Percentiles rank a stretch among this genome's conserved stretches.
These are phyloP conservation scores for Aspergillus uvarum DNA, from an alignment of 2,329 filamentous ascomycete species.

Conservation along the genomic window DNA sequence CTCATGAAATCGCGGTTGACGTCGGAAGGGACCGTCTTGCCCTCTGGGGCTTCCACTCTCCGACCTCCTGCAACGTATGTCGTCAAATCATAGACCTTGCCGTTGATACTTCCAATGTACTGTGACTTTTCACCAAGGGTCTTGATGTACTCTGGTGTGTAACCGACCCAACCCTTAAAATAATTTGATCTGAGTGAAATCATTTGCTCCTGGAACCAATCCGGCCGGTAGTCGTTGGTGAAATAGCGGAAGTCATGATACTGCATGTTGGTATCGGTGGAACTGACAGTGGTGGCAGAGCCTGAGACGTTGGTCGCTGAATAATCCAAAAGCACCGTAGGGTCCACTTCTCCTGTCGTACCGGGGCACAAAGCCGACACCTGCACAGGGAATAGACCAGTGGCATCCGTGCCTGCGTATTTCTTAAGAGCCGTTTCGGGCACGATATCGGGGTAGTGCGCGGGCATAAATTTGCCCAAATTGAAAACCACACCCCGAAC, in stretches of 20 bases:
- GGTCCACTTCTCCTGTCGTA: constrained; percentile 63
- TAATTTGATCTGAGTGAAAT: constrained; percentile 72
- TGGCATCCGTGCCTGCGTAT: constrained; percentile 88
- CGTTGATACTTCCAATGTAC: constrained; percentile 74
- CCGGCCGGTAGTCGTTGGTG: constrained; percentile 75
- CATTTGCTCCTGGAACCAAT: constrained; percentile 94
- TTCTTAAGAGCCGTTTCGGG: constrained; percentile 64
- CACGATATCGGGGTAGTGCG: constrained; percentile 73
- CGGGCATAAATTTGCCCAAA: constrained; percentile 68
- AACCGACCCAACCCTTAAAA: constrained; percentile 85
- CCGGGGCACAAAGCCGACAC: constrained; percentile 89
- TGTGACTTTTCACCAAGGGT: constrained; percentile 65
- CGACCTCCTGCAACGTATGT: constrained; percentile 77
- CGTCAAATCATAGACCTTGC: constrained; percentile 84
- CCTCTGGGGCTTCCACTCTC: constrained; percentile 57
- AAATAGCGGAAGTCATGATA: constrained; percentile 94
- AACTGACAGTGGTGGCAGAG: constrained; percentile 63
- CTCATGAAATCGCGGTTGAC: constrained; percentile 79
- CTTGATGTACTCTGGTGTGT: constrained; percentile 72
- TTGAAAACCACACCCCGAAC: constrained; percentile 91
- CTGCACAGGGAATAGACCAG: constrained; percentile 85
- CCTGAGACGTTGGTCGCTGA: constrained; percentile 72
- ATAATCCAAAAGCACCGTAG: constrained; percentile 81
- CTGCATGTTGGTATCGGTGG: constrained; percentile 67
- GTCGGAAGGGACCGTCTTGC: constrained; percentile 49